Base-by-base conservation (phyloP, 176 grass and related monocot genomes). In the Carex kokanica region DNA sequence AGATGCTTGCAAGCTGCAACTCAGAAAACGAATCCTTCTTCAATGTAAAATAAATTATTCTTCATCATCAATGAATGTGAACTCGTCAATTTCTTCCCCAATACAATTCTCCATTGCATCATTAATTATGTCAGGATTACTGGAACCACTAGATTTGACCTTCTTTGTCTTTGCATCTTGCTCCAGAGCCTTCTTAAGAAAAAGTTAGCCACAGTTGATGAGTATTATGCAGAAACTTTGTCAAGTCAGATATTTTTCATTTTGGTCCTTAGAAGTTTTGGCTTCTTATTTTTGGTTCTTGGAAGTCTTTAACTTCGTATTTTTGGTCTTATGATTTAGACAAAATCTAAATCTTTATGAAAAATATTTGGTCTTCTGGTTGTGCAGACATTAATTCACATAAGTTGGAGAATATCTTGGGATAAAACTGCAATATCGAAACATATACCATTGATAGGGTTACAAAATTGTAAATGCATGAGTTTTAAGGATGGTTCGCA, bases 141-240 rank as follows among this genome's bases (percentile, higher is more conserved):
- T 64, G 36, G 79, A n/a, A 45, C 9, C 62, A 64, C 43, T 62
- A 53, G 60, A 82, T 82, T 82, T 38, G n/a, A 53, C 79, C 58
- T 82, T 49, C 32, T 81, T 82, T 64, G 2, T 53, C 79, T 66
- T 82, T 65, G 60, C 8, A 82, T 66, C 36, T 25, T 66, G 58
- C 21, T 82, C 34, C 8, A 51, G 11, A 25, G 38, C 79, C 79
- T 82, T 64, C 60, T 18, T 13, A 82, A 23, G 8, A 62, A 58
- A 60, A 57, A 47, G 2, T 41, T 8, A n/a, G 65, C 16, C 32
- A 2, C 63, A 32, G 13, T 68, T 36, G 29, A 36, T 36, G 64
- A 67, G 64, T 67, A 36, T 38, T 9, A 43, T 43, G 2, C 36
- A 71, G 17, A 71, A 45, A 18, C 45, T 43, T 17, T 18, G 38